Percentiles rank a stretch among this genome's conserved stretches.
Conservation (phyloP, 2,329 filamentous ascomycete genomes). For the Xylogone sp. region DNA sequence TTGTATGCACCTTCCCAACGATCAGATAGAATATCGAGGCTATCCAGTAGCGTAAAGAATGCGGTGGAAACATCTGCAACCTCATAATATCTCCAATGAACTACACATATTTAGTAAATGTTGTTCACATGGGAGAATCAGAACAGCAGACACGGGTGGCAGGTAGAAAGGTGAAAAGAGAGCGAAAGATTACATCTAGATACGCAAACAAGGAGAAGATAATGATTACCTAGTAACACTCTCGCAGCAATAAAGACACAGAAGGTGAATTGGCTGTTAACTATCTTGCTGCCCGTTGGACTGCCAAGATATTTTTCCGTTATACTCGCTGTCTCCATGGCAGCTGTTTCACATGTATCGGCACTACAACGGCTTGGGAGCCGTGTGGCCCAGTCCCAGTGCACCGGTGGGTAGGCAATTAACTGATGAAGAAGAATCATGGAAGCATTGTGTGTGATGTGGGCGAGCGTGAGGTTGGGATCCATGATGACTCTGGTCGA, state of each 20-base stretch:
- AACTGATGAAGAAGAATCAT: constrained; percentile 46
- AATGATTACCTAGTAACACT: constrained; percentile 24
- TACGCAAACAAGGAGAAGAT: too few species aligned
- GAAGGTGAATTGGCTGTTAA: constrained; percentile 24
- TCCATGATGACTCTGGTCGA: constrained; percentile 32
- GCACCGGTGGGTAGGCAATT: constrained; percentile 37
- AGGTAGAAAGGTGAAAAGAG: too few species aligned
- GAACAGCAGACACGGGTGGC: too few species aligned
- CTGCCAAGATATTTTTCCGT: neutral
- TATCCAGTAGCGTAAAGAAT: too few species aligned
- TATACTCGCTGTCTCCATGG: neutral
- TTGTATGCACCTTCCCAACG: too few species aligned
- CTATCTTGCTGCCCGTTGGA: constrained; percentile 3
- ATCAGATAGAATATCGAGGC: too few species aligned
- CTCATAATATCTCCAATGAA: too few species aligned
- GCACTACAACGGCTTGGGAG: neutral
- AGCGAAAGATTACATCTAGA: too few species aligned
- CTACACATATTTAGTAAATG: too few species aligned
- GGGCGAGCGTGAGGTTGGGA: constrained; percentile 45
- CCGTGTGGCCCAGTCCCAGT: neutral
- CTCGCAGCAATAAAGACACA: constrained; percentile 27
- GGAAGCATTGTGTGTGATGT: constrained; percentile 46
- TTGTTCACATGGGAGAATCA: too few species aligned
- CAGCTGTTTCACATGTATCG: neutral
- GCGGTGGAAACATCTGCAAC: too few species aligned